phyloP scores from a whole-genome alignment of 495 filamentous ascomycete genomes.

The Glarea lozoyensis region DNA sequence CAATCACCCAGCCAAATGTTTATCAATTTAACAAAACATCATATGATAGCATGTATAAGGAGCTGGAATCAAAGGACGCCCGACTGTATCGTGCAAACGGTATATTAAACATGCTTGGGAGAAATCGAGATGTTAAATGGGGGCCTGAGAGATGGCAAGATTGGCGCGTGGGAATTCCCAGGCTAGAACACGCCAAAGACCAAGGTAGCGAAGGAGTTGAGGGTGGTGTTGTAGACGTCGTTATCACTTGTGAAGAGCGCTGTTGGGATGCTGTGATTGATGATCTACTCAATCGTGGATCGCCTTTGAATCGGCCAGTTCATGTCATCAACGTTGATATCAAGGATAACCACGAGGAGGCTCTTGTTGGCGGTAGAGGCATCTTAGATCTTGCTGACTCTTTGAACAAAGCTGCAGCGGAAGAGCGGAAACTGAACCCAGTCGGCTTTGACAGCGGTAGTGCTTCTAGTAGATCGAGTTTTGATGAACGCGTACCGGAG shows the following conservation, averaged over 20 bases:
- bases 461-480: slow-evolving; percentile 58
- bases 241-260: slow-evolving; percentile 95
- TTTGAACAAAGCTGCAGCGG: slow-evolving; percentile 70
- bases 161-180: slow-evolving; percentile 81
- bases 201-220: slow-evolving; percentile 72
- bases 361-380: slow-evolving; percentile 77
- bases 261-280: slow-evolving; percentile 99
- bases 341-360: slow-evolving; percentile 97
- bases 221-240: slow-evolving; percentile 84
- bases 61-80: slow-evolving; percentile 76
- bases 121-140: slow-evolving; percentile 87
- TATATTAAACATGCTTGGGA: slow-evolving; percentile 87
- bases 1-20: slow-evolving; percentile 87
- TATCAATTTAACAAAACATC: slow-evolving; percentile 95
- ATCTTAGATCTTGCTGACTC: slow-evolving; percentile 87
- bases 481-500: slow-evolving; percentile 90
- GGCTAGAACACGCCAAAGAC: slow-evolving; percentile 54
- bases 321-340: slow-evolving; percentile 98
- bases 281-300: slow-evolving; percentile 76
- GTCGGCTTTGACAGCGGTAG: slow-evolving; percentile 60
- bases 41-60: slow-evolving; percentile 85
- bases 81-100: slow-evolving; percentile 87
- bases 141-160: slow-evolving; percentile 98
- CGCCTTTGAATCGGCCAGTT: slow-evolving; percentile 78
- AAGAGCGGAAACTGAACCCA: slow-evolving; percentile 61